phyloP scores from a whole-genome alignment of 306 rosid genomes.

The Sechiopsis laciniata region DNA sequence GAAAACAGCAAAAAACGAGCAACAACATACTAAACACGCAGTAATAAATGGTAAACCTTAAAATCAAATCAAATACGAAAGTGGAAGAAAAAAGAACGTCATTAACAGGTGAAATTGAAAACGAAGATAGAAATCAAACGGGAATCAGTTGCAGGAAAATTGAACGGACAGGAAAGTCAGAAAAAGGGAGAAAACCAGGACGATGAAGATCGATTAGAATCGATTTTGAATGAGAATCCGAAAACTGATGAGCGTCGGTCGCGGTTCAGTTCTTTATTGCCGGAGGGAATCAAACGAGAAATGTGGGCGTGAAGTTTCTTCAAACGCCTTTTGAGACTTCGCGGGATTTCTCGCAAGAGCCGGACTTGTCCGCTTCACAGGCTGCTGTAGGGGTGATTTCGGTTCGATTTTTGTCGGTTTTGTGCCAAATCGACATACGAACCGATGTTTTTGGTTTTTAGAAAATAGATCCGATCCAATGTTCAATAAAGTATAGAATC shows the following conservation, averaged over 20 bases:
- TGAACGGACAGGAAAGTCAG: background rate
- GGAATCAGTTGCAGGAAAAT: background rate
- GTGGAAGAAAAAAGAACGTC: background rate
- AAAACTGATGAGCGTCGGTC: background rate
- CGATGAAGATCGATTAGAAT: background rate
- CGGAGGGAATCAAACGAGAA: background rate
- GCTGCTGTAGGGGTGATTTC: no score
- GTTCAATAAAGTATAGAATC: no score
- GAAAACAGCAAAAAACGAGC: background rate
- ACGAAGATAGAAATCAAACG: background rate
- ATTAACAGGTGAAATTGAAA: background rate
- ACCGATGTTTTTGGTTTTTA: no score
- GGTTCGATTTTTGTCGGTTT: no score
- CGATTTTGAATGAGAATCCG: conserved; percentile 4
- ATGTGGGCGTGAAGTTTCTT: background rate
- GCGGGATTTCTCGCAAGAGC: background rate
- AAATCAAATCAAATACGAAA: background rate
- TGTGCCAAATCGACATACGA: no score
- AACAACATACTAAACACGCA: background rate
- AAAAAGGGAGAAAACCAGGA: background rate
- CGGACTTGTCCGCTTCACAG: background rate
- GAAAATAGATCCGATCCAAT: no score
- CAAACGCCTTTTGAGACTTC: background rate
- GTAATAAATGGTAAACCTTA: background rate
- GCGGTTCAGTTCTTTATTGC: background rate